Conservation (phyloP, 2,329 filamentous ascomycete species). For the Fusarium nodosum region DNA sequence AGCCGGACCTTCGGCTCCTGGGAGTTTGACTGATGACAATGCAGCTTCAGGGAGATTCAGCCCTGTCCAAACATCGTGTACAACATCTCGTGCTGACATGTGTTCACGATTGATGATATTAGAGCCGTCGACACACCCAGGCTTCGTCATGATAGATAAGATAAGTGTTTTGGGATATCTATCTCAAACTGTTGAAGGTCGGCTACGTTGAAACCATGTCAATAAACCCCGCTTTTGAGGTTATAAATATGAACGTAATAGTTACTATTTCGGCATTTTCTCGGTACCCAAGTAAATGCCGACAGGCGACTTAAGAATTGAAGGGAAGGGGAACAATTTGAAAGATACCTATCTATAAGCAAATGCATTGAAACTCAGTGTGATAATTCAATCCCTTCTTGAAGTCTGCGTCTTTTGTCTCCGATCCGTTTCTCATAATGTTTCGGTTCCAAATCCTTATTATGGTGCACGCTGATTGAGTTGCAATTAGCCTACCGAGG, state of each 20-base stretch:
- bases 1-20: conserved; percentile 40
- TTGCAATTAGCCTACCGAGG: too few relatives aligned
- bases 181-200: neutral
- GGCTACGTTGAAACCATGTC: neutral
- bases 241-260: accelerated
- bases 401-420: too few relatives aligned
- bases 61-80: conserved; percentile 34
- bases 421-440: too few relatives aligned
- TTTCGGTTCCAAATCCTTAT: too few relatives aligned
- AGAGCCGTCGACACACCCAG: neutral
- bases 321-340: too few relatives aligned
- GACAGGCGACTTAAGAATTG: too few relatives aligned
- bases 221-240: neutral
- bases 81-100: conserved; percentile 10
- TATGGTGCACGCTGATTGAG: too few relatives aligned
- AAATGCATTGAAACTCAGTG: too few relatives aligned
- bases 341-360: too few relatives aligned
- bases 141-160: neutral
- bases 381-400: too few relatives aligned
- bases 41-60: conserved; percentile 30
- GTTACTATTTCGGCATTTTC: neutral
- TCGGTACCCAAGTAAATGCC: neutral
- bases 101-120: accelerated
- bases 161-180: accelerated
- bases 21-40: conserved; percentile 30